These are phyloP conservation scores for Populus trichocarpa DNA, from an alignment of 441 rosid species.

Conservation along the genomic window DNA sequence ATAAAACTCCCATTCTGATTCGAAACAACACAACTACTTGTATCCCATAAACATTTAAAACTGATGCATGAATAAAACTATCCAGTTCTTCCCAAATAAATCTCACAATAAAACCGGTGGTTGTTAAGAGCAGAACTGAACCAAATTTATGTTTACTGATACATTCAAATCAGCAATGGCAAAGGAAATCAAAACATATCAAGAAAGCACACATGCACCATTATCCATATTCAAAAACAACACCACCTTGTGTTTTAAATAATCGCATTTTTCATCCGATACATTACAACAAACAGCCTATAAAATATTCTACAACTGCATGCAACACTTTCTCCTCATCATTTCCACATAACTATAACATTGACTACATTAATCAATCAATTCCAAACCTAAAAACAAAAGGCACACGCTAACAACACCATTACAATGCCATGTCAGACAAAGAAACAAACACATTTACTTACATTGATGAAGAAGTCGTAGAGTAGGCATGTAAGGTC, in stretches of 20 bases:
- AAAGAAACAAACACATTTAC: constrained; percentile 13
- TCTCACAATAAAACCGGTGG: not conserved
- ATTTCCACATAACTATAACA: not conserved
- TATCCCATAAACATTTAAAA: not conserved
- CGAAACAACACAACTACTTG: not conserved
- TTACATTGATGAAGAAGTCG: constrained; percentile 92
- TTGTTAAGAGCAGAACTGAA: not conserved
- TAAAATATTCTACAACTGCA: not conserved
- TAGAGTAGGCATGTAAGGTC: constrained; percentile 98
- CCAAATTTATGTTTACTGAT: not conserved
- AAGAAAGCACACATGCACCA: not conserved
- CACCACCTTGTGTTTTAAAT: not conserved
- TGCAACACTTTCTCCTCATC: not conserved
- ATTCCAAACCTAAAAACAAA: not conserved
- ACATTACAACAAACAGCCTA: too few species aligned
- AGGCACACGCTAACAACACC: not conserved
- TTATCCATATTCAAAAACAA: not conserved
- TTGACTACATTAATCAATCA: not conserved
- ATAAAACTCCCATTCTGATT: not conserved
- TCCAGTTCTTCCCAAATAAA: not conserved
- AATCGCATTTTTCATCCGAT: not conserved
- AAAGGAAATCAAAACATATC: not conserved
- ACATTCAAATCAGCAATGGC: not conserved
- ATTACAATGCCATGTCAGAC: not conserved
- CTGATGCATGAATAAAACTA: not conserved